Percentiles rank a stretch among this genome's conserved stretches.
phyloP scores from a whole-genome alignment of 495 filamentous ascomycete species.

The Xylaria flabelliformis region DNA sequence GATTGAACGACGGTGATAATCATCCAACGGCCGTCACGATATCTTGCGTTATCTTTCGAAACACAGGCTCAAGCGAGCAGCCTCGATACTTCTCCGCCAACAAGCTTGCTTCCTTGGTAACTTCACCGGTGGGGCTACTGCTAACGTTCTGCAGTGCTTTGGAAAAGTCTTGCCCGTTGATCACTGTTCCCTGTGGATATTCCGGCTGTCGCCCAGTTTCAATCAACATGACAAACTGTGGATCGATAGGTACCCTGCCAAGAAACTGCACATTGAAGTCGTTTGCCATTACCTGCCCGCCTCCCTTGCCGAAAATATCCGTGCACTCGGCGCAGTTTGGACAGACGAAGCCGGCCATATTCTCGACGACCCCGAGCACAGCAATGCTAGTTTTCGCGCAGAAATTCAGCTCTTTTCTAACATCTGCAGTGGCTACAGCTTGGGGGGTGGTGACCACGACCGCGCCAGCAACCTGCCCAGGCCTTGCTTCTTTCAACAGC shows the following conservation, averaged over 20 bases:
- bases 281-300: conserved; percentile 86
- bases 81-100: conserved; percentile 80
- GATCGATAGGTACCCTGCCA: conserved; percentile 89
- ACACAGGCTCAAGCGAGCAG: conserved; percentile 77
- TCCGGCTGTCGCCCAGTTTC: conserved; percentile 58
- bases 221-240: conserved; percentile 61
- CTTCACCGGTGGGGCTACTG: conserved; percentile 35
- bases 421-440: conserved; percentile 90
- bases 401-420: conserved; percentile 96
- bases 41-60: conserved; percentile 68
- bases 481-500: conserved; percentile 66
- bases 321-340: conserved; percentile 93
- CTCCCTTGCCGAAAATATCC: conserved; percentile 88
- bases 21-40: conserved; percentile 55
- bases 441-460: conserved; percentile 97
- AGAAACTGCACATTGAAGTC: conserved; percentile 86
- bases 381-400: conserved; percentile 84
- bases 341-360: conserved; percentile 97
- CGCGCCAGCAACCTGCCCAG: conserved; percentile 73
- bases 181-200: conserved; percentile 56
- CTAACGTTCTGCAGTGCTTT: conserved; percentile 34
- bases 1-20: conserved; percentile 36
- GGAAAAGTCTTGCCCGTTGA: conserved; percentile 55
- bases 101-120: conserved; percentile 56
- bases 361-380: conserved; percentile 91